Base-by-base conservation (phyloP, 2,329 filamentous ascomycete genomes). In the Pseudogymnoascus sp. region DNA sequence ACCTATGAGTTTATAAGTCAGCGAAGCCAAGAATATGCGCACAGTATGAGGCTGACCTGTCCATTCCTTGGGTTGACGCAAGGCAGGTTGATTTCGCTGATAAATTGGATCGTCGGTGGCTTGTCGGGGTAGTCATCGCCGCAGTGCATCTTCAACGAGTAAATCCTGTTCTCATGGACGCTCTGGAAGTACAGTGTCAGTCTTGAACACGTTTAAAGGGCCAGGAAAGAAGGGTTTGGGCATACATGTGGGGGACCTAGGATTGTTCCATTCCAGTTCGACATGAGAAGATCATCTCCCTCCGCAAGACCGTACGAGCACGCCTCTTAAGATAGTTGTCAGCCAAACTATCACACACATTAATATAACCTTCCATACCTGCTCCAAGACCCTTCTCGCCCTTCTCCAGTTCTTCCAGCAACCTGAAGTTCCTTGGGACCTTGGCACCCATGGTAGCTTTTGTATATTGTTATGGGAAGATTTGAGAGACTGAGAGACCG, bases 231-330 rank as follows among this genome's bases (percentile, higher is more conserved):
- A n/a, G 34, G n/a, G 10, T 39, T 52, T 37, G 35, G 33, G 77
- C 89, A 71, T 80, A 96, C 94, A 74, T 97, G 92, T 72, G 94
- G 92, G 67, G 94, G 94, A 1, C 94, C 94, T 57, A 96, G 85
- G 66, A 99, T 97, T 13, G 94, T 99, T 69, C 92, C 94, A 71
- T 95, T 96, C 94, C 94, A 99, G 79, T 96, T 91, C 65, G 89
- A 92, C 92, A 99, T 96, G 74, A 94, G 83, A 65, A 96, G 82
- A 71, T 99, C 94, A 71, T 96, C 92, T 55, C 89, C 86, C 73
- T 97, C 91, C 65, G 92, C 90, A 60, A 99, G 83, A 68, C 94
- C 94, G 69, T 97, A 97, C 45, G 94, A 97, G 78, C 92, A 97
- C 63, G 92, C 92, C 78, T 97, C 94, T 94, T 67, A 48, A 62